Evolutionary conservation across 176 grass and related monocot genomes (phyloP), one percentile per base, ranked within the genome.

Genomic region (Phoenix roebelenii): DNA sequence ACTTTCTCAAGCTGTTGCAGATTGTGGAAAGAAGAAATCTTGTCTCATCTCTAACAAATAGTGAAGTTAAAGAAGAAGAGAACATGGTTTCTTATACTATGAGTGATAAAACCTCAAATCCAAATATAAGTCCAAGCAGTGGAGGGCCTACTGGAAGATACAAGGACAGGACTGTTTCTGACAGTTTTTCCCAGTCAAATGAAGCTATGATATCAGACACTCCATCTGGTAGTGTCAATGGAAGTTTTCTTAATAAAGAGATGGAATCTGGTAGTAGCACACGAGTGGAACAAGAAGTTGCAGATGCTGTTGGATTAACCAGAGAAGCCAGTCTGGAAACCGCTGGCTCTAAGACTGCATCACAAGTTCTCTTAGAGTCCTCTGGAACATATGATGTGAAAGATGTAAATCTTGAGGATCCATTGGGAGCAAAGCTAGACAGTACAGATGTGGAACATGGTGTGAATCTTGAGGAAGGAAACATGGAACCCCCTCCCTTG

Each of bases 401-500:
- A 39, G 15, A 35, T 39, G 25, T 30, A 10, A 32, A 20, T 32
- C 16, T 39, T 60, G 58, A 60, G 30, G 25, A 60, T 3, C 58
- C 16, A 7, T 24, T 60, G 2, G 60, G 26, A 3, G 58, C 14
- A 22, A 59, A 68, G 25, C 72, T 55, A 54, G 67, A 25, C 0
- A 57, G 23, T 52, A 63, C 70, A 19, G 69, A 49, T 44, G 51
- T 25, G 39, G 67, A 67, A 71, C 64, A 64, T 58, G 74, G 76
- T 22, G 32, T 63, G 14, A 22, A 20, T 23, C 1, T 52, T 54
- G 64, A 82, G 53, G 50, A 85, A 48, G 57, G 87, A 69, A 22
- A 74, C 9, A 50, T 53, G 22, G 80, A 82, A 50, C 0, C 68
- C 19, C 64, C 30, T 49, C 81, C 93, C 52, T 77, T 91, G 75